Base-by-base conservation (phyloP, 2,329 filamentous ascomycete species). In the Botryotinia calthae region DNA sequence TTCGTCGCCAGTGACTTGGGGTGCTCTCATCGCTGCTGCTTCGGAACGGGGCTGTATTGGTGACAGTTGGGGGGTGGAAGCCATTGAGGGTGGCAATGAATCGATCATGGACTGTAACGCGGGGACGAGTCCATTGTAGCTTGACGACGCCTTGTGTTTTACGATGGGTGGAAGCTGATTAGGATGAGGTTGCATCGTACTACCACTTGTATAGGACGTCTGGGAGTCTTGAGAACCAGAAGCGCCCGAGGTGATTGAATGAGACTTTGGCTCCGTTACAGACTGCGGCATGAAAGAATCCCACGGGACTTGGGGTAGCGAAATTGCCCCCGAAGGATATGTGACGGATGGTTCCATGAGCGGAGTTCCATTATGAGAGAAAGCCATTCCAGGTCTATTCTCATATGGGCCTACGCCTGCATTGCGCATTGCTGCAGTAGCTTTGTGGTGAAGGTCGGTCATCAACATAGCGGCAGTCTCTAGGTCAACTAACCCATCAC, bases 381-480 rank as follows among this genome's bases (percentile, higher is more conserved):
- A 95, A 76, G 91, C 86, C 82, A 92, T 90, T 80, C 89, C 87
- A 46, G 87, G 84, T 81, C 83, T 85, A 75, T 86, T 84, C 75
- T 89, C 88, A 79, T 86, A 90, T 67, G 87, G 85, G 73, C 78
- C 79, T 65, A 80, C 77, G 77, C 85, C 86, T 75, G 84, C 85
- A 76, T 85, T 87, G 73, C 88, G 87, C 83, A 89, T 93, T 79
- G 90, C 86, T 73, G 89, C 91, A 84, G 95, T 95, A 79, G 91
- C 95, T 86, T 98, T 98, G 86, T 98, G 94, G 84, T 97, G 95
- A 81, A 98, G 92, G 84, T 98, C 95, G 81, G 95, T 96, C 86
- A 99, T 97, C 82, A 99, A 89, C 94, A 98, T 98, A 78, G 96
- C 96, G 78, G 96, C 96, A 79, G 95, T 94, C 87, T 99, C 95